Percentiles rank a stretch among this genome's conserved stretches.
Evolutionary conservation across 164 flowering plant species (phyloP).

Genomic region (Annona squamosa): DNA sequence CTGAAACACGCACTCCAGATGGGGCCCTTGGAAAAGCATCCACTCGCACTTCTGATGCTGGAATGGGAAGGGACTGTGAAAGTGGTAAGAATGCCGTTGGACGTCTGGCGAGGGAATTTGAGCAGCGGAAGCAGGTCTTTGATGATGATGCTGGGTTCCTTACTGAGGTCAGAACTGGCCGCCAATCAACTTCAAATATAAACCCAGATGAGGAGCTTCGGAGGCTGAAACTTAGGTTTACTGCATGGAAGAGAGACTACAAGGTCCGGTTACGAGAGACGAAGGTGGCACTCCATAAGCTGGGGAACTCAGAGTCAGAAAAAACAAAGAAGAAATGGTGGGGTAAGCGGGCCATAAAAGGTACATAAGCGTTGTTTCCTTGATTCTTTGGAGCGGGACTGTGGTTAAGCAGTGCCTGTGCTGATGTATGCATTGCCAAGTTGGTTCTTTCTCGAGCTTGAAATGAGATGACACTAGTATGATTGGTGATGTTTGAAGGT

Average conservation of each 20-base stretch:
- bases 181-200: slow-evolving; percentile 12
- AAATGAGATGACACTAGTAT: neutral
- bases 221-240: slow-evolving; percentile 52
- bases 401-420: neutral
- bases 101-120: slow-evolving; percentile 61
- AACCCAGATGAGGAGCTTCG: slow-evolving; percentile 55
- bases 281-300: slow-evolving; percentile 49
- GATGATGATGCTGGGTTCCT: slow-evolving; percentile 60
- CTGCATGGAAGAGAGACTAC: slow-evolving; percentile 79
- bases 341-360: slow-evolving; percentile 40
- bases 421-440: neutral
- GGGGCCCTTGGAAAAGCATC: slow-evolving; percentile 35
- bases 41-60: slow-evolving; percentile 18
- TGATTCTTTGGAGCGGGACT: neutral
- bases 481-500: neutral
- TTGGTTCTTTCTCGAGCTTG: neutral
- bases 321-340: slow-evolving; percentile 62
- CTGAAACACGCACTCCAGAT: slow-evolving; percentile 58
- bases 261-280: slow-evolving; percentile 53
- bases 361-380: slow-evolving; percentile 4
- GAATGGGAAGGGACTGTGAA: slow-evolving; percentile 29
- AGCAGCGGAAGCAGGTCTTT: slow-evolving; percentile 48
- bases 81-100: slow-evolving; percentile 30
- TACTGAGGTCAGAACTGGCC: slow-evolving; percentile 36
- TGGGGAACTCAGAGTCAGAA: slow-evolving; percentile 35